Conservation (phyloP, 306 rosid species). For the Cucumis melo region DNA sequence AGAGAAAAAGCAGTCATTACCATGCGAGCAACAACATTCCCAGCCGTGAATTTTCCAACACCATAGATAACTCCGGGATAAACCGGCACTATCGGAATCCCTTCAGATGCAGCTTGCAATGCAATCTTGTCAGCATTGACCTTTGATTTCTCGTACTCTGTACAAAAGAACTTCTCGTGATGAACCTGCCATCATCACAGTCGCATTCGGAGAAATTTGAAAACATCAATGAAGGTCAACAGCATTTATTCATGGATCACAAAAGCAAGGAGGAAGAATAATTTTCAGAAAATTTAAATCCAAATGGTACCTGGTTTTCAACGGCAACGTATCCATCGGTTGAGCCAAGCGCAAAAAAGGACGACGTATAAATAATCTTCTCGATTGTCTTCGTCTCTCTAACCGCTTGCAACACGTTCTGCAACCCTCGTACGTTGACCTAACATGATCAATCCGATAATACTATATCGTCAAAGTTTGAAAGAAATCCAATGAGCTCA, state of each 20-base stretch:
- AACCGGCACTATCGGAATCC: conserved; percentile 44
- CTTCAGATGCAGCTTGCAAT: conserved; percentile 50
- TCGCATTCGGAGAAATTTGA: not conserved
- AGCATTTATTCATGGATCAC: not conserved
- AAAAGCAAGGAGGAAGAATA: not conserved
- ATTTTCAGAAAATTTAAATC: not conserved
- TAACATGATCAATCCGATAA: not conserved
- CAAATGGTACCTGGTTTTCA: conserved; percentile 43
- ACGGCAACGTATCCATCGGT: conserved; percentile 55
- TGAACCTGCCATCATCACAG: conserved; percentile 34
- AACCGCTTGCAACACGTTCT: conserved; percentile 56
- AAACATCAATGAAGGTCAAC: not conserved
- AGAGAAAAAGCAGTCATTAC: conserved; percentile 18
- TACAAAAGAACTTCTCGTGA: conserved; percentile 60
- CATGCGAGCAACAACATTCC: conserved; percentile 58
- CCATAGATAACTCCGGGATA: conserved; percentile 95
- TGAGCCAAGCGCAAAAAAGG: conserved; percentile 78
- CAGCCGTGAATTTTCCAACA: conserved; percentile 75
- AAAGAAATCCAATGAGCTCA: not conserved
- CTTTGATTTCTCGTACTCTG: conserved; percentile 90
- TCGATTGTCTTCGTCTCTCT: conserved; percentile 51
- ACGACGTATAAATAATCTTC: conserved; percentile 71
- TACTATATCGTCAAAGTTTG: not conserved
- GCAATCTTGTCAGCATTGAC: conserved; percentile 61
- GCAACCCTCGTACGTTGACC: conserved; percentile 78